A percentile compares a stretch with the other conserved stretches of the same genome.
Conservation (phyloP, 495 filamentous ascomycete species). For the Penicillium steckii region DNA sequence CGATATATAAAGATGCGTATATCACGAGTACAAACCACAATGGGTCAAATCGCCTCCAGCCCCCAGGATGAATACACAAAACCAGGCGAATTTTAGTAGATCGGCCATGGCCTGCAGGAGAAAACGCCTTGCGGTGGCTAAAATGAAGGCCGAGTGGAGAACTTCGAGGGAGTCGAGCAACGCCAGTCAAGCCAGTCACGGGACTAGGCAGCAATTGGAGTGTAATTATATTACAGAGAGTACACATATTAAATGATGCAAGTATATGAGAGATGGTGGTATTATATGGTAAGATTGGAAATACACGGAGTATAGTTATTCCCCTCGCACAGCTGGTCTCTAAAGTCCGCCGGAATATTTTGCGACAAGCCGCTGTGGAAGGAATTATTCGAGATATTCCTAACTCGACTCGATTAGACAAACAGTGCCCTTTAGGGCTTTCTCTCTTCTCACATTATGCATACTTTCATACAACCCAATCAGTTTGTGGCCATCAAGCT, state of each 20-base stretch:
- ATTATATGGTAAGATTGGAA: background rate
- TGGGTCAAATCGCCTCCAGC: background rate
- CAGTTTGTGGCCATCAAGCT: conserved; percentile 64
- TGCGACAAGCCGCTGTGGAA: background rate
- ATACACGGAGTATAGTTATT: too few relatives aligned
- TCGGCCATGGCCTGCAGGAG: background rate
- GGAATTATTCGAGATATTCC: background rate
- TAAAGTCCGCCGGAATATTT: conserved; percentile 18
- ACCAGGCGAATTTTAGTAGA: conserved; percentile 4
- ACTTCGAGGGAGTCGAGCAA: background rate
- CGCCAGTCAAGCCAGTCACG: background rate
- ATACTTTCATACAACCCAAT: conserved; percentile 58
- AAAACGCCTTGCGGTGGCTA: conserved; percentile 10
- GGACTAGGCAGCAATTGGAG: background rate
- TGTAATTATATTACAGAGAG: background rate
- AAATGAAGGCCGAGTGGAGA: background rate
- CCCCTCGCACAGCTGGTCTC: background rate
- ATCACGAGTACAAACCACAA: background rate
- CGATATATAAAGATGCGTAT: too few relatives aligned
- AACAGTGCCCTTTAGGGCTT: background rate
- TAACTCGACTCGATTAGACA: background rate
- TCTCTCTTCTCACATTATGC: conserved; percentile 25
- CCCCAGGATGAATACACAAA: background rate
- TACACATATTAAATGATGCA: too few relatives aligned
- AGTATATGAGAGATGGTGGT: too few relatives aligned